Percentiles rank a stretch among this genome's conserved stretches.
phyloP scores from a whole-genome alignment of 805 yeast species.

The Candida caryicola region DNA sequence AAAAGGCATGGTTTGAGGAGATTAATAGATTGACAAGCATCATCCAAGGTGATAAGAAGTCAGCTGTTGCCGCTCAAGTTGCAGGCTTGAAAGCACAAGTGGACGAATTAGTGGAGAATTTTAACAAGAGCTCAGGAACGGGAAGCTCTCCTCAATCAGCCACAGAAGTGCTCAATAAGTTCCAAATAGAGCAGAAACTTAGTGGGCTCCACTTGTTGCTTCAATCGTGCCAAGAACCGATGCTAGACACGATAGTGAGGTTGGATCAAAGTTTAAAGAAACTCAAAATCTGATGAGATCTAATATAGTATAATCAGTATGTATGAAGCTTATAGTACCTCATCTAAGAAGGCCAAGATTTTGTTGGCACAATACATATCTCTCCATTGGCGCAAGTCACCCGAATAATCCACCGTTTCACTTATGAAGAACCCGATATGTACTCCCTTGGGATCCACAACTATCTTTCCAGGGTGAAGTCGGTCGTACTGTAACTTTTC shows the following conservation, averaged over 20 bases:
- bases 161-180: conserved; percentile 12
- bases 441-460: neutral
- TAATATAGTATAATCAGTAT: neutral
- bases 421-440: neutral
- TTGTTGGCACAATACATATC: neutral
- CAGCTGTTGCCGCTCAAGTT: conserved; percentile 12
- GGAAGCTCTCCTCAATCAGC: too few relatives aligned
- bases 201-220: neutral
- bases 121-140: too few relatives aligned
- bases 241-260: neutral
- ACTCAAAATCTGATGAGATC: neutral
- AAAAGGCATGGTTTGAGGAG: conserved; percentile 37
- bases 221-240: neutral
- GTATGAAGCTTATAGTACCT: neutral
- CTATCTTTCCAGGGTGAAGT: neutral
- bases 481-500: neutral
- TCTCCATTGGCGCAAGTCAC: neutral
- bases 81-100: conserved; percentile 22
- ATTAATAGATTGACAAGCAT: conserved; percentile 20
- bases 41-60: conserved; percentile 6
- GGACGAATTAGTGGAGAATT: conserved; percentile 8
- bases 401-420: neutral
- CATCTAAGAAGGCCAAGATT: neutral
- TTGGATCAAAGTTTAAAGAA: neutral
- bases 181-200: conserved; percentile 15